Conservation (phyloP, 345 rosid genomes). For the Eucalyptus leucophloia region DNA sequence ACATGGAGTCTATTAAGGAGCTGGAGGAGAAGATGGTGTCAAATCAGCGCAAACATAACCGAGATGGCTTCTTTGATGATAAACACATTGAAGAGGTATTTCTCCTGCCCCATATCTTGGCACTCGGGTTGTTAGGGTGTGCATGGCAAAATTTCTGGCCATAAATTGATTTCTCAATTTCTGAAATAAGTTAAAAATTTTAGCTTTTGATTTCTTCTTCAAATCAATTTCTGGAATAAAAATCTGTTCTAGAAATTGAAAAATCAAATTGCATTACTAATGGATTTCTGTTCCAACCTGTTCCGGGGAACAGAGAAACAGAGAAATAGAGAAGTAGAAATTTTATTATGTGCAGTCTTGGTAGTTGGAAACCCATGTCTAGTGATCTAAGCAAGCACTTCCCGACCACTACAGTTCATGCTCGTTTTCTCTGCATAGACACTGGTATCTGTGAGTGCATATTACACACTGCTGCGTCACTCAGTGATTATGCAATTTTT, state of each 20-base stretch:
- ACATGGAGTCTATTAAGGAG: conserved; percentile 82
- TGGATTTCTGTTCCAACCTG: too few relatives aligned
- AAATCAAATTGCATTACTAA: too few relatives aligned
- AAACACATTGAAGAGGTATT: conserved; percentile 24
- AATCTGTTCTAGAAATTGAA: too few relatives aligned
- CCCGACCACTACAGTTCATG: not conserved
- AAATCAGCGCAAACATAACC: conserved; percentile 46
- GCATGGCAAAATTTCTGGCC: too few relatives aligned
- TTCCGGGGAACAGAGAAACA: too few relatives aligned
- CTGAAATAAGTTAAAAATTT: too few relatives aligned
- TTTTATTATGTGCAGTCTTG: too few relatives aligned
- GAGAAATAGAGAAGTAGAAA: too few relatives aligned
- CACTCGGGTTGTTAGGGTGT: not conserved
- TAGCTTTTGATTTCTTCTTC: too few relatives aligned
- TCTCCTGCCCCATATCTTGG: not conserved
- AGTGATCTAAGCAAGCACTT: not conserved
- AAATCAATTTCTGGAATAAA: too few relatives aligned
- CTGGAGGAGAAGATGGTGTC: conserved; percentile 77
- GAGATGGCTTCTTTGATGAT: conserved; percentile 24
- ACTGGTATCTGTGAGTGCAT: not conserved
- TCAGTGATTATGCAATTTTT: not conserved
- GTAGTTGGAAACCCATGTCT: not conserved
- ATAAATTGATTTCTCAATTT: too few relatives aligned
- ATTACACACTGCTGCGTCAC: not conserved
- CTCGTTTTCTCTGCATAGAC: not conserved